phyloP scores from a whole-genome alignment of 441 rosid genomes.

The Croton laevigatus region DNA sequence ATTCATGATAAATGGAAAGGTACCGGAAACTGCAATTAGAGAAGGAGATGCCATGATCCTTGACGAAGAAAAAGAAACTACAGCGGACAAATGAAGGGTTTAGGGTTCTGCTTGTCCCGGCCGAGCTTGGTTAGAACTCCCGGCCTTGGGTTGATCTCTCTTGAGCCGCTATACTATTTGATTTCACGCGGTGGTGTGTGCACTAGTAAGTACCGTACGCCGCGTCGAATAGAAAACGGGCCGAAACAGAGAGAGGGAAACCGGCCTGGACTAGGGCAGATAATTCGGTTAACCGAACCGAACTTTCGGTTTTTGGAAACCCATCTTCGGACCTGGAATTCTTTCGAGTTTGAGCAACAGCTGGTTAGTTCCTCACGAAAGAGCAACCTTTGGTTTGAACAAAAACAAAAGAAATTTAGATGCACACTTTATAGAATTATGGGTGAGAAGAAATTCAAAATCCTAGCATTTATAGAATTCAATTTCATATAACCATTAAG shows the following conservation, averaged over 20 bases:
- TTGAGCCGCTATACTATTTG: background rate
- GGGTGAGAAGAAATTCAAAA: too few relatives aligned
- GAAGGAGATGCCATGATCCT: slow-evolving; percentile 32
- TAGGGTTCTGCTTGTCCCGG: background rate
- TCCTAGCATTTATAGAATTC: too few relatives aligned
- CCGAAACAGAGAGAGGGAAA: background rate
- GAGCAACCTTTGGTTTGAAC: too few relatives aligned
- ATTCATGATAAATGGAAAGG: slow-evolving; percentile 4
- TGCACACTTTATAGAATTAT: too few relatives aligned
- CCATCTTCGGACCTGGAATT: too few relatives aligned
- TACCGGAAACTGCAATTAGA: slow-evolving; percentile 33
- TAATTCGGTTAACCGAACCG: too few relatives aligned
- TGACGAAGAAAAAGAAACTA: background rate
- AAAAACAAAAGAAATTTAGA: too few relatives aligned
- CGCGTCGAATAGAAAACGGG: background rate
- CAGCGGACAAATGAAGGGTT: background rate
- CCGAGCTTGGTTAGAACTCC: background rate
- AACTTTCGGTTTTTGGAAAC: too few relatives aligned
- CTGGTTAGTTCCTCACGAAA: too few relatives aligned
- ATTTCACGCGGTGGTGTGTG: background rate
- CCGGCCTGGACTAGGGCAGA: too few relatives aligned
- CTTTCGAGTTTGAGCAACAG: too few relatives aligned
- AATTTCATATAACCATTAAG: too few relatives aligned
- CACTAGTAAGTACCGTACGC: background rate
- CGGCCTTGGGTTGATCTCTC: slow-evolving; percentile 1